phyloP scores from a whole-genome alignment of 257 asterid species.

The Haberlea rhodopensis region DNA sequence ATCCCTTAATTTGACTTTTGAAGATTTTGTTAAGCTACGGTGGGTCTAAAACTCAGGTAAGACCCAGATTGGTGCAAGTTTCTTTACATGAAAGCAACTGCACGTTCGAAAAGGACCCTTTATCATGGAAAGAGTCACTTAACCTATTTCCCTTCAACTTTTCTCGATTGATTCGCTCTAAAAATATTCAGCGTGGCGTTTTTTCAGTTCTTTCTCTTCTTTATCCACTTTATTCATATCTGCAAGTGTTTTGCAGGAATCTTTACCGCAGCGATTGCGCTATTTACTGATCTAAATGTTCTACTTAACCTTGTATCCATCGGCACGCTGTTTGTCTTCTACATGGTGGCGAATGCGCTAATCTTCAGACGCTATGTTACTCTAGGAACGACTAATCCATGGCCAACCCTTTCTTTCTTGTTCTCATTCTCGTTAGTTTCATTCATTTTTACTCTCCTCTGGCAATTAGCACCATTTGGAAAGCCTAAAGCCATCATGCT shows the following conservation, averaged over 20 bases:
- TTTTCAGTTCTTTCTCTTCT: neutral
- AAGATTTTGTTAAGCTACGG: slow-evolving; percentile 12
- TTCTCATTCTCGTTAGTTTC: slow-evolving; percentile 57
- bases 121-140: slow-evolving; percentile 26
- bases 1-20: slow-evolving; percentile 25
- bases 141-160: slow-evolving; percentile 5
- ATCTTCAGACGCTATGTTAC: slow-evolving; percentile 76
- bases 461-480: slow-evolving; percentile 68
- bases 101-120: too few species aligned
- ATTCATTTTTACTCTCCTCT: slow-evolving; percentile 54
- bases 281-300: slow-evolving; percentile 71
- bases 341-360: slow-evolving; percentile 91
- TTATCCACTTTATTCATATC: neutral
- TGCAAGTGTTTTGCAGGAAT: slow-evolving; percentile 47
- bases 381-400: slow-evolving; percentile 58
- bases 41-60: slow-evolving; percentile 20
- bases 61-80: slow-evolving; percentile 21
- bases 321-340: slow-evolving; percentile 88
- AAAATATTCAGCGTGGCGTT: neutral
- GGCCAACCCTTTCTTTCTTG: slow-evolving; percentile 69
- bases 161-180: slow-evolving; percentile 8
- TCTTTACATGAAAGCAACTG: slow-evolving; percentile 5
- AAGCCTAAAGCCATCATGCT: slow-evolving; percentile 61
- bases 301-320: slow-evolving; percentile 70
- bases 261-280: slow-evolving; percentile 78